A percentile compares a stretch with the other conserved stretches of the same genome.
Conservation (phyloP, 306 rosid genomes). For the Malus sylvestris region DNA sequence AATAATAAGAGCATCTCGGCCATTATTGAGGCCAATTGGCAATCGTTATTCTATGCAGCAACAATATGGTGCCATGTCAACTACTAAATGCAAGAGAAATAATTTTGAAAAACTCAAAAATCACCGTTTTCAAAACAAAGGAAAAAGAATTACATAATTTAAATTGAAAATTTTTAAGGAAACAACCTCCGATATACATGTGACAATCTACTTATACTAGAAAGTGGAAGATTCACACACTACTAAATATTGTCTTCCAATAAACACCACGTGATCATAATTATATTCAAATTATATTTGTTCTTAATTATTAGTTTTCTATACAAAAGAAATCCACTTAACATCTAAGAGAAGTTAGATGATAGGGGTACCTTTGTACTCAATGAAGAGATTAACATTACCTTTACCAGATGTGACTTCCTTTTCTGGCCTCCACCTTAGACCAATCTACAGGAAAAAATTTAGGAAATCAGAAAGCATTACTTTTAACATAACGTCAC, state of each 20-base stretch:
- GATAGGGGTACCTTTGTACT: background rate
- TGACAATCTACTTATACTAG: background rate
- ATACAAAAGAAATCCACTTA: no score
- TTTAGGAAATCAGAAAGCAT: background rate
- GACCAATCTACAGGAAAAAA: slow-evolving; percentile 62
- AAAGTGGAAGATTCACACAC: background rate
- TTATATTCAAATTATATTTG: no score
- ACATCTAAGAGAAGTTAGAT: background rate
- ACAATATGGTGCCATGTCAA: background rate
- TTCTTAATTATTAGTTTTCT: no score
- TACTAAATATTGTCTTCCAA: background rate
- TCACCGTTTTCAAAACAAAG: background rate
- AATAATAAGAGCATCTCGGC: background rate
- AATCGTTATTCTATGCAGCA: background rate
- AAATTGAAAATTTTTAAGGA: background rate
- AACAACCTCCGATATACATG: background rate
- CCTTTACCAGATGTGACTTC: slow-evolving; percentile 94
- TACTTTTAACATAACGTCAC: background rate
- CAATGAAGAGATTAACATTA: slow-evolving; percentile 13
- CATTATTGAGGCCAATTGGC: background rate
- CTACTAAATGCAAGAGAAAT: background rate
- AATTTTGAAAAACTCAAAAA: background rate
- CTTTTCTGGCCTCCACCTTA: slow-evolving; percentile 93
- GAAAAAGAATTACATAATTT: background rate
- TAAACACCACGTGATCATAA: no score